Conservation (phyloP, 169 alveolate species). For the Plasmodium berghei region DNA sequence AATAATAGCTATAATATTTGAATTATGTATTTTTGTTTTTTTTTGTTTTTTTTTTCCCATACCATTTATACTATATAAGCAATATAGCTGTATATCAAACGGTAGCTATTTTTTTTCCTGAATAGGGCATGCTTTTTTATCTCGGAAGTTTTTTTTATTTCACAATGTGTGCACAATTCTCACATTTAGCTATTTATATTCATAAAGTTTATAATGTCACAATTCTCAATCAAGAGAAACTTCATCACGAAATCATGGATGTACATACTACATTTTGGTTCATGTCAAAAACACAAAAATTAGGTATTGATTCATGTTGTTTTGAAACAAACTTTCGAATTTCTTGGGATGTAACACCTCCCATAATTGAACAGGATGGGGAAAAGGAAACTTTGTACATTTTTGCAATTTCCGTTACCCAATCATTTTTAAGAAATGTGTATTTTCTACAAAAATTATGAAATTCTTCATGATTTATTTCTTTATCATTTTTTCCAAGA, state of each 20-base stretch:
- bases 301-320: slow-evolving; percentile 86
- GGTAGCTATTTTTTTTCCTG: no score
- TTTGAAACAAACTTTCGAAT: slow-evolving; percentile 84
- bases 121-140: no score
- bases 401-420: slow-evolving; percentile 54
- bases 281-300: slow-evolving; percentile 86
- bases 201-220: no score
- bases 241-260: slow-evolving; percentile 77
- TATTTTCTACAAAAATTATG: slow-evolving; percentile 30
- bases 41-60: no score
- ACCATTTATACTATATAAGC: no score
- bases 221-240: no score
- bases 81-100: no score
- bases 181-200: no score
- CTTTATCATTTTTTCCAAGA: slow-evolving; percentile 33
- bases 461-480: slow-evolving; percentile 33
- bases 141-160: no score
- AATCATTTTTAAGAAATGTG: slow-evolving; percentile 24
- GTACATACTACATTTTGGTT: slow-evolving; percentile 80
- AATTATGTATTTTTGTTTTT: no score
- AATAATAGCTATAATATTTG: no score
- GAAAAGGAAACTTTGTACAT: slow-evolving; percentile 43
- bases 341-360: slow-evolving; percentile 84
- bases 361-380: slow-evolving; percentile 77
- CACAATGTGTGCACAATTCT: no score